Conservation (phyloP, 23 red algal species). For the Agarophyton chilense region DNA sequence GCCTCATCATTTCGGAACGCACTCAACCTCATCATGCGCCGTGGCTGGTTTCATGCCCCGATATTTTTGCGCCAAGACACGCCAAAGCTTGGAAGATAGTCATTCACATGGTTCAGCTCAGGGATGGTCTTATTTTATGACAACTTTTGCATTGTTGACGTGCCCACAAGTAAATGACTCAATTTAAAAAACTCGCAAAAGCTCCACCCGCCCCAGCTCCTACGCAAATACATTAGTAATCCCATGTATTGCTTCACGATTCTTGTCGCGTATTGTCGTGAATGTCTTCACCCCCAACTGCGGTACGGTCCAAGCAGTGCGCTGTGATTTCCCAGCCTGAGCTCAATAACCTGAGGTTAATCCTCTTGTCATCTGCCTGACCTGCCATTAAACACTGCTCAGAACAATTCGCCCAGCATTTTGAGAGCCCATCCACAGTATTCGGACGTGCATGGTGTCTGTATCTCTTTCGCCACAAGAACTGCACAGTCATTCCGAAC, state of each 20-base stretch:
- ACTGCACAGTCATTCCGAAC: neutral
- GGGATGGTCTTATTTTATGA: constrained; percentile 68
- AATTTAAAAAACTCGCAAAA: too few species aligned
- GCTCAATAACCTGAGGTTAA: too few species aligned
- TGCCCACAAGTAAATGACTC: too few species aligned
- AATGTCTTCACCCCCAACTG: too few species aligned
- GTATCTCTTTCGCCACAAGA: neutral
- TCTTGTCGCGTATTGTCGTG: too few species aligned
- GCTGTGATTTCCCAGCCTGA: too few species aligned
- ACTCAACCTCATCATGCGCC: constrained; percentile 67
- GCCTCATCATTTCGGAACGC: constrained; percentile 75
- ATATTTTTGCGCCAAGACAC: constrained; percentile 50
- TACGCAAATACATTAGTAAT: too few species aligned
- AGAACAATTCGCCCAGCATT: neutral
- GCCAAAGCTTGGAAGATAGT: constrained; percentile 59
- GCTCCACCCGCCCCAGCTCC: too few species aligned
- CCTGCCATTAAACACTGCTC: too few species aligned
- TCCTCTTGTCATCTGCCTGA: too few species aligned
- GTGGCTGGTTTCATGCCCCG: constrained; percentile 78
- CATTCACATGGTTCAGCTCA: constrained; percentile 55
- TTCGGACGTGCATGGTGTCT: neutral
- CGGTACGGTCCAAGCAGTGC: too few species aligned
- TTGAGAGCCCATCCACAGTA: neutral
- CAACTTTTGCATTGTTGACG: constrained; percentile 84
- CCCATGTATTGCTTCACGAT: too few species aligned